Base-by-base conservation (phyloP, 2,329 filamentous ascomycete species). In the Clarireedia homoeocarpa region DNA sequence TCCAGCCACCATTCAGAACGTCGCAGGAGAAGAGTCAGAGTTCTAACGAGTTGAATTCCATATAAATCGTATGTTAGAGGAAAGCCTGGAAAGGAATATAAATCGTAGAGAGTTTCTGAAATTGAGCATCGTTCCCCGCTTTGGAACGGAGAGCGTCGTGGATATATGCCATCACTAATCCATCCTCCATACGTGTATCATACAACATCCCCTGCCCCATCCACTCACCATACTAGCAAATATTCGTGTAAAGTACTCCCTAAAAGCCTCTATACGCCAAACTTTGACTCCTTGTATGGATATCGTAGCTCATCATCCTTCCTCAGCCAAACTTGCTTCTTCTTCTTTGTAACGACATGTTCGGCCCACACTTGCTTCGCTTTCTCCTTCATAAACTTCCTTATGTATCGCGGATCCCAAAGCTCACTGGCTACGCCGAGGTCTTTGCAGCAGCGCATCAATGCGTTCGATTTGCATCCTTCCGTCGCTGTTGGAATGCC, bases 361-460 rank as follows among this genome's bases (percentile, higher is more conserved):
- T 97, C 94, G 45, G 92, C 92, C 82, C 92, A 96, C 36, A 85
- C 78, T 77, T 96, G 88, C 65, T 85, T 83, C 55, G 85, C 85
- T 68, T 88, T 75, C 64, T 84, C 75, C 65, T 83, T 83, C 77
- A 88, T 88, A 75, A 90, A 99, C 65, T 81, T 82, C 65, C 88
- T 83, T 62, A 97, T 90, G 74, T 88, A 99, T 55, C 88, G 78
- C 38, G 94, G 94, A 74, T 99, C 94, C 94, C 94, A 99, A 20
- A 99, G 80, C 73, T 99, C 94, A 62, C 87, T 91, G 1, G 90
- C 94, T 62, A 99, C 88, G 38, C 94, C 94, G 34, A 99, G 75
- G 71, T 99, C 94, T 76, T 99, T 99, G 78, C 94, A 97, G 80
- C 92, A 97, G 57, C 94, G 88, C 85, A 97, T 95, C 63, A 99